phyloP scores from a whole-genome alignment of 1,139 yeast genomes.

The Hanseniaspora gamundiae region DNA sequence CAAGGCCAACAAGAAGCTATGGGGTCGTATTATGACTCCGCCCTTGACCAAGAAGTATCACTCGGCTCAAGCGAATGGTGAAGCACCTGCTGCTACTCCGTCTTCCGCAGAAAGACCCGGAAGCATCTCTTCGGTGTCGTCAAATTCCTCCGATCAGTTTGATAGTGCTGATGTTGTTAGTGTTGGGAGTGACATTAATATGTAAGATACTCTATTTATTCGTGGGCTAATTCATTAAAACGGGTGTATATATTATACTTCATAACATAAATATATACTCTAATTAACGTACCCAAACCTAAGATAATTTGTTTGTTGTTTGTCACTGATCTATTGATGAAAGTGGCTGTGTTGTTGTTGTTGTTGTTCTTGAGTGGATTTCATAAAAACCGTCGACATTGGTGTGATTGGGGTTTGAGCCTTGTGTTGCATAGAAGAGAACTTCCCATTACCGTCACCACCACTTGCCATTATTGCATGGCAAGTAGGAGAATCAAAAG shows the following conservation, averaged over 20 bases:
- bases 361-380: not conserved
- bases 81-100: not conserved
- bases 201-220: not conserved
- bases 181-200: not conserved
- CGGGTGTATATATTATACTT: too few relatives aligned
- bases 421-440: not conserved
- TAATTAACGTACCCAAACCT: too few relatives aligned
- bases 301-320: too few relatives aligned
- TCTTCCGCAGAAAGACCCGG: not conserved
- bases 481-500: not conserved
- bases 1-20: constrained; percentile 8
- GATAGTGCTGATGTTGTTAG: constrained; percentile 1
- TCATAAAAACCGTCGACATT: not conserved
- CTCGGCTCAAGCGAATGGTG: not conserved
- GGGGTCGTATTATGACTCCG: constrained; percentile 4
- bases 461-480: not conserved
- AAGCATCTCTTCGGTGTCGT: constrained; percentile 4
- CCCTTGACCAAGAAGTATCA: not conserved
- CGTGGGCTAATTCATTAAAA: too few relatives aligned
- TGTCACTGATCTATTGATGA: too few relatives aligned
- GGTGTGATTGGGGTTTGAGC: not conserved
- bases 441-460: not conserved
- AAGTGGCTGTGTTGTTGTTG: not conserved
- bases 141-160: not conserved
- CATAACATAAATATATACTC: too few relatives aligned